These are phyloP conservation scores for Miscanthus lutarioriparius DNA, from an alignment of 176 grass and related monocot species.

Conservation along the genomic window DNA sequence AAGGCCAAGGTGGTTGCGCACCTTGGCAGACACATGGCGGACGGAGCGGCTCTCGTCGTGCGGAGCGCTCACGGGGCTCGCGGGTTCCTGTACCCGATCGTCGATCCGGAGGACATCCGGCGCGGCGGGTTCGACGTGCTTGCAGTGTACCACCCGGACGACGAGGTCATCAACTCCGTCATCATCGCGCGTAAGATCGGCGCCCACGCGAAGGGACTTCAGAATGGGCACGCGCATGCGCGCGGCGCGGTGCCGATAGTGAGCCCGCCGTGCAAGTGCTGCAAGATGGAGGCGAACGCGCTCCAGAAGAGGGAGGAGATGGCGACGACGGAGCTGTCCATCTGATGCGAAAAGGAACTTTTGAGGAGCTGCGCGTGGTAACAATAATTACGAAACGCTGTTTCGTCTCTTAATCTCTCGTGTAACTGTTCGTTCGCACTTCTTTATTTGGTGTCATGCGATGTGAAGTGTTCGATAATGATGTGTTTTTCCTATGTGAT, in stretches of 20 bases:
- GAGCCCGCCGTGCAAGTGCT: constrained; percentile 39
- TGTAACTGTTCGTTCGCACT: not conserved
- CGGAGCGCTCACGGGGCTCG: constrained; percentile 84
- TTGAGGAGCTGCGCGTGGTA: not conserved
- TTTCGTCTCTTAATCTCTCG: not conserved
- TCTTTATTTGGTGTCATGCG: not conserved
- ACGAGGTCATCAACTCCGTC: constrained; percentile 72
- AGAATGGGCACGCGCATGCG: not conserved
- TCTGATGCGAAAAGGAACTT: not conserved
- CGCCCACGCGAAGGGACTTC: constrained; percentile 6
- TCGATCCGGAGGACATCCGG: constrained; percentile 44
- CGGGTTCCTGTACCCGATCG: constrained; percentile 79
- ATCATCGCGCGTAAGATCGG: constrained; percentile 58
- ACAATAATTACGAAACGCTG: not conserved
- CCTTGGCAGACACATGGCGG: constrained; percentile 59
- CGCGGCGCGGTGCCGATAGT: constrained; percentile 13
- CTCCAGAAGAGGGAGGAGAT: constrained; percentile 36
- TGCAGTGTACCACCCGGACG: constrained; percentile 61
- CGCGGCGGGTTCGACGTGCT: constrained; percentile 64
- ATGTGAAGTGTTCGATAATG: not conserved
- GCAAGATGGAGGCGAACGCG: constrained; percentile 21
- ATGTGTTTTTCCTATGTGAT: not conserved
- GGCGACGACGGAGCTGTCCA: not conserved
- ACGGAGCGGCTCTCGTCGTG: constrained; percentile 52
- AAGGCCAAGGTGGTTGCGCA: constrained; percentile 60